Percentiles rank a stretch among this genome's conserved stretches.
phyloP scores from a whole-genome alignment of 2,329 filamentous ascomycete species.

The Trichoderma guizhouense region DNA sequence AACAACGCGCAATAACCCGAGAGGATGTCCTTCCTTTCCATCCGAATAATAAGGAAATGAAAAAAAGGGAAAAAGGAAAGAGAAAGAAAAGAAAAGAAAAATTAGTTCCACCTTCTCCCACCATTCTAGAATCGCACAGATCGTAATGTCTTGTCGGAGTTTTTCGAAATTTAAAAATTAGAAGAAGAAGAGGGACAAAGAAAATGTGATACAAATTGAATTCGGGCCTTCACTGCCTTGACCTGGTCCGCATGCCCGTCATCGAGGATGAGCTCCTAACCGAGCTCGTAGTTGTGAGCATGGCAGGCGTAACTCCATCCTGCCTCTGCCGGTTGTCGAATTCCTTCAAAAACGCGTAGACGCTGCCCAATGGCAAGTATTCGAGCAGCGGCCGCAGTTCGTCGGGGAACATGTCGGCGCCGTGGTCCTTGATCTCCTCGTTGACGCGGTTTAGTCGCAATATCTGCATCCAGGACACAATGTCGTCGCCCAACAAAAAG shows the following conservation, averaged over 20 bases:
- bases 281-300: conserved; percentile 15
- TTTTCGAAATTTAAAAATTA: neutral
- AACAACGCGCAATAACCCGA: neutral
- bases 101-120: neutral
- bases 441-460: conserved; percentile 34
- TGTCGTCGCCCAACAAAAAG: conserved; percentile 34
- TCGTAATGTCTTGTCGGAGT: neutral
- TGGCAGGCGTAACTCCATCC: conserved; percentile 1
- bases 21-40: neutral
- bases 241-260: conserved; percentile 5
- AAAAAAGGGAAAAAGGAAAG: neutral
- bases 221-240: neutral
- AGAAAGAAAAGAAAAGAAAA: neutral
- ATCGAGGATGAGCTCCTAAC: conserved; percentile 3
- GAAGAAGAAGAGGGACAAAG: neutral
- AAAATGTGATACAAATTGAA: neutral
- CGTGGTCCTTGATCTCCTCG: conserved; percentile 35
- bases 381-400: conserved; percentile 22
- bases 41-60: neutral
- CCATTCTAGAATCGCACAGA: neutral
- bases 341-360: conserved; percentile 20
- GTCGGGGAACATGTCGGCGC: conserved; percentile 30
- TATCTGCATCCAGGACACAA: conserved; percentile 37
- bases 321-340: conserved; percentile 19
- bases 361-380: conserved; percentile 22